Evolutionary conservation across 441 rosid species (phyloP).

Genomic region (Codiaeum variegatum): DNA sequence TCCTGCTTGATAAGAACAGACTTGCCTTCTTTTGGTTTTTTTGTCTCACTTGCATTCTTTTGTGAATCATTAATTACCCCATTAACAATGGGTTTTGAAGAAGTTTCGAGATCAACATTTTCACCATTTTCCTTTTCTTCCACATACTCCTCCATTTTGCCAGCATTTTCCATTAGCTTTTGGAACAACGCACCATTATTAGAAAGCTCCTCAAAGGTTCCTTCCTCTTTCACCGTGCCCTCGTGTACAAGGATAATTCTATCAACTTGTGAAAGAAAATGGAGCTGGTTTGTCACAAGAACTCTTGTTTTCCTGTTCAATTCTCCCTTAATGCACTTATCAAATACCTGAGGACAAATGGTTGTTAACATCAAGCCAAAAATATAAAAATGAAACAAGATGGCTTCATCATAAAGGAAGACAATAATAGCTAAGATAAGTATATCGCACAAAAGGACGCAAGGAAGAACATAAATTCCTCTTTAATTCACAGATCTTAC

Average conservation of each 20-base stretch:
- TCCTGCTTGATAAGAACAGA: slow-evolving; percentile 93
- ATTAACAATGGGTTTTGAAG: slow-evolving; percentile 49
- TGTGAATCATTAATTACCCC: slow-evolving; percentile 39
- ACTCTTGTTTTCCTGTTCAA: slow-evolving; percentile 79
- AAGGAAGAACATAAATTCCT: not conserved
- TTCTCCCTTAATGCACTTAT: slow-evolving; percentile 81
- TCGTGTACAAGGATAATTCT: slow-evolving; percentile 77
- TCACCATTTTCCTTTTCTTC: slow-evolving; percentile 58
- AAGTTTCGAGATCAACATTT: slow-evolving; percentile 31
- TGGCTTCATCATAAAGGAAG: slow-evolving; percentile 2
- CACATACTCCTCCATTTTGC: slow-evolving; percentile 83
- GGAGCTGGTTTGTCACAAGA: slow-evolving; percentile 95
- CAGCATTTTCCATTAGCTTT: slow-evolving; percentile 97
- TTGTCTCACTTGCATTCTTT: slow-evolving; percentile 35
- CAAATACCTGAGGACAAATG: slow-evolving; percentile 66
- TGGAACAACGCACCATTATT: slow-evolving; percentile 64
- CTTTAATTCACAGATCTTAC: not conserved
- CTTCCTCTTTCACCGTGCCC: slow-evolving; percentile 83
- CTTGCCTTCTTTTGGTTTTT: slow-evolving; percentile 65
- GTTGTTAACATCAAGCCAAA: slow-evolving; percentile 19
- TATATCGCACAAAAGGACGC: not conserved
- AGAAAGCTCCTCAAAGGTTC: slow-evolving; percentile 86
- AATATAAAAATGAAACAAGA: not conserved
- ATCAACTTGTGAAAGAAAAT: slow-evolving; percentile 93
- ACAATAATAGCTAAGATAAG: not conserved